Conservation (phyloP, 2,329 filamentous ascomycete genomes). For the Raffaelea arxii region DNA sequence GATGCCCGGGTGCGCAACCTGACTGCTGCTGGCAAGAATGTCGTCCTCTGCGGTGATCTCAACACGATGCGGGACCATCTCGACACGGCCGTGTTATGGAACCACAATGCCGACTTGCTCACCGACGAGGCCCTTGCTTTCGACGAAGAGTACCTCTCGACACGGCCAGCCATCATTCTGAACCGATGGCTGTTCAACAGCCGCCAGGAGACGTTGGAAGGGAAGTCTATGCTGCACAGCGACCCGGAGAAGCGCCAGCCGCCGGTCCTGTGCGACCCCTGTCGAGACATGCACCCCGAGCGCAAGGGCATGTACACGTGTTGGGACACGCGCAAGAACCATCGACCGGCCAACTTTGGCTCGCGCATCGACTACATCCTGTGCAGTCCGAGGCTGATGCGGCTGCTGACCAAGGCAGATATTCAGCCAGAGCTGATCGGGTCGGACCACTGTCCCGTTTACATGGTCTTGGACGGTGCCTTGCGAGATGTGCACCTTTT, state of each 20-base stretch:
- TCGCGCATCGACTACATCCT: constrained; percentile 90
- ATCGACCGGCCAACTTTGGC: constrained; percentile 90
- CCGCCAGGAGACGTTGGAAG: constrained; percentile 50
- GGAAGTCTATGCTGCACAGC: constrained; percentile 44
- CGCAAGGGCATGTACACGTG: constrained; percentile 91
- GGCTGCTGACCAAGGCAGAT: constrained; percentile 58
- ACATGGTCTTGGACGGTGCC: constrained; percentile 57
- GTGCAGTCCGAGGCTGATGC: constrained; percentile 66
- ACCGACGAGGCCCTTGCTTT: constrained; percentile 58
- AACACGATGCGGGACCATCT: constrained; percentile 64
- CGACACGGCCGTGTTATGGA: constrained; percentile 61
- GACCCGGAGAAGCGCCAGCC: constrained; percentile 27
- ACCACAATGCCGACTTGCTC: constrained; percentile 45
- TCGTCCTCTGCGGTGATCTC: constrained; percentile 79
- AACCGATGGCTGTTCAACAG: constrained; percentile 77
- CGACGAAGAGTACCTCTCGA: constrained; percentile 58
- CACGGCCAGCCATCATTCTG: constrained; percentile 65
- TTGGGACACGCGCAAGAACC: constrained; percentile 92
- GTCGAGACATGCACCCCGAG: constrained; percentile 69
- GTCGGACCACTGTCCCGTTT: constrained; percentile 95
- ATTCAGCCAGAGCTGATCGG: constrained; percentile 93
- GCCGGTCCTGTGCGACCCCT: constrained; percentile 74
- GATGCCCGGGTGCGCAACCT: constrained; percentile 82
- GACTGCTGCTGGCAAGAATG: constrained; percentile 66
- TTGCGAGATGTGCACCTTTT: constrained; percentile 46